Evolutionary conservation across 2,329 filamentous ascomycete genomes (phyloP), one percentile per base, ranked within the genome.

Genomic region (Sclerotinia spermophila): DNA sequence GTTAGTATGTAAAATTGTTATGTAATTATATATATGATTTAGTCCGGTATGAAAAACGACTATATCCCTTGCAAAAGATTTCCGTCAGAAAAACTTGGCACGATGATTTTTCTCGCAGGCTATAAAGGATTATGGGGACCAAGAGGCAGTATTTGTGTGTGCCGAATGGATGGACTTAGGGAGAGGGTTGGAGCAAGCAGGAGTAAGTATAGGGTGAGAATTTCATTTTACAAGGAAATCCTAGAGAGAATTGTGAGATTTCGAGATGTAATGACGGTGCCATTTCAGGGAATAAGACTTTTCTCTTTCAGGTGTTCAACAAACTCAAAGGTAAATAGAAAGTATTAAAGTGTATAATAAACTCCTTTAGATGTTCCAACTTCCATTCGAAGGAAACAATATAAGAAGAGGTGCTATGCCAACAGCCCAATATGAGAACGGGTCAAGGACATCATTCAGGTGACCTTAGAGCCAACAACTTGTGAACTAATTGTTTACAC

Each of bases 211-310:
- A n/a, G 48, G 13, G 17, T 8, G 3, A 6, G 48, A 53, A 27
- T 27, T 53, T 53, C 27, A 6, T 3, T 27, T 27, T 17, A 17
- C 48, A 30, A 27, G 48, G 2, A 15, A 2, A 15, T 53, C n/a
- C 48, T 53, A 7, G 2, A 27, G 0, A 3, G 6, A 1, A 0
- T n/a, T n/a, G n/a, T n/a, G n/a, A n/a, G n/a, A n/a, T n/a, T n/a
- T n/a, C n/a, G n/a, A n/a, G n/a, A n/a, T n/a, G n/a, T n/a, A n/a
- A 7, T 17, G 17, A 7, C n/a, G 48, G 48, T 53, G 5, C n/a
- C 48, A 53, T 53, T 27, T 30, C 13, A 53, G 27, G n/a, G n/a
- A n/a, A n/a, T n/a, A n/a, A n/a, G n/a, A n/a, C n/a, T 17, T 27
- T 30, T 27, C 48, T 27, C n/a, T 53, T 27, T 53, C 24, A 27